phyloP scores from a whole-genome alignment of 192 early-diverging fungal species.

The Coemansia aciculifera region DNA sequence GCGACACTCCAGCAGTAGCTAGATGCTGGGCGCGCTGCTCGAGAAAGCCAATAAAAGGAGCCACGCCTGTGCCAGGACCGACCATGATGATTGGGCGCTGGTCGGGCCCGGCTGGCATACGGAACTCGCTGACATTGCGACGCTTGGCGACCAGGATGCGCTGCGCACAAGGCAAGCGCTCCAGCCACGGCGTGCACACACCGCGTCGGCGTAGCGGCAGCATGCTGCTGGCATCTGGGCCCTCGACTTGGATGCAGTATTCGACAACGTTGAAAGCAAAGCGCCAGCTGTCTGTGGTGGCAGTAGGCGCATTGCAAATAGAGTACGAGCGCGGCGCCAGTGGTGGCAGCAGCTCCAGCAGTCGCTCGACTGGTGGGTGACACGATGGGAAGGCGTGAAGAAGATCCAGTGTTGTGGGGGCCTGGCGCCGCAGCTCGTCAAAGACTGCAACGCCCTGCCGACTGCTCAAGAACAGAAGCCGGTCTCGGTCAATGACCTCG shows the following conservation, averaged over 20 bases:
- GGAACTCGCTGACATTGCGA: conserved; percentile 64
- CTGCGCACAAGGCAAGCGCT: conserved; percentile 52
- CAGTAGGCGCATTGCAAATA: conserved; percentile 68
- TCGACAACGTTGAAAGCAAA: conserved; percentile 91
- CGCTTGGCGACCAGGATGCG: conserved; percentile 60
- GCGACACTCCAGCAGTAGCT: conserved; percentile 29
- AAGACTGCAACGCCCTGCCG: conserved; percentile 71
- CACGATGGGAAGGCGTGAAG: conserved; percentile 78
- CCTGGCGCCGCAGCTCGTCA: conserved; percentile 64
- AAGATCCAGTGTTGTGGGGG: conserved; percentile 78
- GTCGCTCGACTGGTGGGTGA: conserved; percentile 60
- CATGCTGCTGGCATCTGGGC: not conserved
- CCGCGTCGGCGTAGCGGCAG: conserved; percentile 51
- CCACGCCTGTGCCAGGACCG: conserved; percentile 93
- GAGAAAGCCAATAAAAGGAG: conserved; percentile 89
- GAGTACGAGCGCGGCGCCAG: conserved; percentile 90
- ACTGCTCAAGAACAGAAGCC: conserved; percentile 78
- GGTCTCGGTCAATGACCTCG: conserved; percentile 68
- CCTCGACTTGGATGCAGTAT: conserved; percentile 56
- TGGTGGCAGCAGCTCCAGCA: conserved; percentile 78
- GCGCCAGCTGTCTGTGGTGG: conserved; percentile 50
- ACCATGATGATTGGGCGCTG: conserved; percentile 80
- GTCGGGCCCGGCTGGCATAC: conserved; percentile 53
- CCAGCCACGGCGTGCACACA: conserved; percentile 83
- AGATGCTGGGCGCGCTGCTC: conserved; percentile 67